These are phyloP conservation scores for Amaranthus tricolor DNA, from an alignment of 179 eudicot species.

Conservation along the genomic window DNA sequence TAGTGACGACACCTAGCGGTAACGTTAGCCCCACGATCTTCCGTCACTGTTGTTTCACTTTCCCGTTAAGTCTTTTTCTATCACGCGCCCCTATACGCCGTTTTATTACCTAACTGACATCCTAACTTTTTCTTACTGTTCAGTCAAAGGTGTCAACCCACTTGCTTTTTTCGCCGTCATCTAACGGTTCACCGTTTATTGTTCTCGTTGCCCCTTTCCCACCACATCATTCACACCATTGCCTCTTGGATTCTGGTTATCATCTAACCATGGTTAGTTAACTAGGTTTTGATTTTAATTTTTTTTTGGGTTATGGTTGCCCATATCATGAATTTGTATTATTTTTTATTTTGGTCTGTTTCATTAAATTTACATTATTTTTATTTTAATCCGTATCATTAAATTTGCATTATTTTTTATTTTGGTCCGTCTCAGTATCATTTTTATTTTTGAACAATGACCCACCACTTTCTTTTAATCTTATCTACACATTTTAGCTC, in stretches of 20 bases:
- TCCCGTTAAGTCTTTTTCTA: slow-evolving; percentile 2
- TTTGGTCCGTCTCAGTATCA: no score
- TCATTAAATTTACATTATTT: no score
- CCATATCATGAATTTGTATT: slow-evolving; percentile 8
- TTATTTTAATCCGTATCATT: no score
- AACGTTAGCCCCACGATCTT: slow-evolving; percentile 12
- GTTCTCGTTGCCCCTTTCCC: not conserved
- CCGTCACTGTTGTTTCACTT: slow-evolving; percentile 14
- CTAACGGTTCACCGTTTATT: slow-evolving; percentile 9
- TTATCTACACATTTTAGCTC: no score
- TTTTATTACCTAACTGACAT: not conserved
- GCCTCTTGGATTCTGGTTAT: slow-evolving; percentile 9
- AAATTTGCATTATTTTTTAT: no score
- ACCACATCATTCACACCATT: not conserved
- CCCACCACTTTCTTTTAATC: no score
- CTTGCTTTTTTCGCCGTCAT: slow-evolving; percentile 6
- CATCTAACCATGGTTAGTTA: slow-evolving; percentile 18
- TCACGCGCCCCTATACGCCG: slow-evolving; percentile 24
- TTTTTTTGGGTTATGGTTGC: not conserved
- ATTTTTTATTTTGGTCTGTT: no score
- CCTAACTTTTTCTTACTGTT: not conserved
- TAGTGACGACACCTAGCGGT: slow-evolving; percentile 26
- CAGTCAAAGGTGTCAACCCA: slow-evolving; percentile 12
- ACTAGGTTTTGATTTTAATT: not conserved
- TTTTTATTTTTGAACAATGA: no score